phyloP scores from a whole-genome alignment of 495 filamentous ascomycete genomes.

The Entonaema liquescens region DNA sequence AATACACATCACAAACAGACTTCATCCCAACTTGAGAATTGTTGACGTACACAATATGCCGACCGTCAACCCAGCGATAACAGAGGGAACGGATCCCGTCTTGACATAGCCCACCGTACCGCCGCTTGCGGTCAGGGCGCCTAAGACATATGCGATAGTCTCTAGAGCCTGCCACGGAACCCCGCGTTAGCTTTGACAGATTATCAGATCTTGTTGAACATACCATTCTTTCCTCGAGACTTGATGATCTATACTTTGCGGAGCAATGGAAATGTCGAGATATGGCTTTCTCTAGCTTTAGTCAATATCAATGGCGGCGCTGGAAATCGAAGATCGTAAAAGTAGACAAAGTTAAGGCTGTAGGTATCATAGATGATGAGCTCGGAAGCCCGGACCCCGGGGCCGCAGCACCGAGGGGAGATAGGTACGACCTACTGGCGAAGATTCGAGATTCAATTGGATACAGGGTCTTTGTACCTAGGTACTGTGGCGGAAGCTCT shows the following conservation, averaged over 20 bases:
- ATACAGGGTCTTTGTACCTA: background rate
- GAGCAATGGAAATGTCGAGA: background rate
- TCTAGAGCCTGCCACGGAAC: constrained; percentile 36
- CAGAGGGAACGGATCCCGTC: constrained; percentile 84
- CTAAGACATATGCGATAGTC: constrained; percentile 73
- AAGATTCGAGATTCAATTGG: constrained; percentile 1
- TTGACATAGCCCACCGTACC: constrained; percentile 83
- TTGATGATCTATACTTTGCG: background rate
- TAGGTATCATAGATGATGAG: constrained; percentile 5
- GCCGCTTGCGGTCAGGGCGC: constrained; percentile 82
- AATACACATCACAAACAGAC: background rate
- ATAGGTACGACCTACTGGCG: background rate
- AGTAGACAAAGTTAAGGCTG: constrained; percentile 19
- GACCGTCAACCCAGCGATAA: constrained; percentile 83
- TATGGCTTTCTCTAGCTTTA: background rate
- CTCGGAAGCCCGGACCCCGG: constrained; percentile 32
- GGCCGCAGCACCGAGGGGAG: constrained; percentile 28
- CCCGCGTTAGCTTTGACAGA: constrained; percentile 16
- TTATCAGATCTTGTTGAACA: constrained; percentile 1
- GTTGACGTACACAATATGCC: constrained; percentile 64
- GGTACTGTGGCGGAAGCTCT: constrained; percentile 43
- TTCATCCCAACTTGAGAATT: background rate
- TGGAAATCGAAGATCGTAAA: constrained; percentile 15
- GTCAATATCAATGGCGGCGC: background rate
- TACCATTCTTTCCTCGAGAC: constrained; percentile 23